A percentile compares a stretch with the other conserved stretches of the same genome.
phyloP scores from a whole-genome alignment of 331 rosid species.

The Spiraea crenata region DNA sequence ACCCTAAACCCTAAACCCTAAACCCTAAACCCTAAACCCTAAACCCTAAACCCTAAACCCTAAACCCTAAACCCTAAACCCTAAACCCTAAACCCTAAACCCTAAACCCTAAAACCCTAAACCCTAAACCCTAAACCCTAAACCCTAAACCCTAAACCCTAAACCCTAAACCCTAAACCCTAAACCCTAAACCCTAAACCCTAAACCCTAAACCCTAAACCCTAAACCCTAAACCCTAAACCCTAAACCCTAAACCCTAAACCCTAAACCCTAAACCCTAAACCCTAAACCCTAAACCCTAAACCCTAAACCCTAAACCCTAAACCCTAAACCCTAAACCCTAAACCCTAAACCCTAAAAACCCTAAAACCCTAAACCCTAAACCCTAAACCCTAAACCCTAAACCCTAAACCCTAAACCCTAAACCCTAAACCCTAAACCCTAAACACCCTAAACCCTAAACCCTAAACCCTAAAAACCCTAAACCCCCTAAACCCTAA shows the following conservation, averaged over 20 bases:
- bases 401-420: constrained; percentile 1
- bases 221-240: not conserved
- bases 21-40: constrained; percentile 14
- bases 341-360: too few relatives aligned
- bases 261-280: not conserved
- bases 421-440: not conserved
- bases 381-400: constrained; percentile 4
- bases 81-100: constrained; percentile 9
- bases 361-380: constrained; percentile 5
- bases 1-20: constrained; percentile 14
- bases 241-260: not conserved
- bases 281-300: not conserved
- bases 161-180: constrained; percentile 5
- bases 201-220: not conserved
- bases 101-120: constrained; percentile 12
- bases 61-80: constrained; percentile 9
- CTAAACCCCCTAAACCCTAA: not conserved
- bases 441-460: not conserved
- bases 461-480: not conserved
- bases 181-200: not conserved
- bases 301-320: not conserved
- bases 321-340: too few relatives aligned
- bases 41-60: constrained; percentile 9
- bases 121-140: constrained; percentile 10
- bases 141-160: not conserved